Percentiles rank a stretch among this genome's conserved stretches.
Evolutionary conservation across 768 basidiomycete genomes (phyloP).

Genomic region (Calvatia gigantea): DNA sequence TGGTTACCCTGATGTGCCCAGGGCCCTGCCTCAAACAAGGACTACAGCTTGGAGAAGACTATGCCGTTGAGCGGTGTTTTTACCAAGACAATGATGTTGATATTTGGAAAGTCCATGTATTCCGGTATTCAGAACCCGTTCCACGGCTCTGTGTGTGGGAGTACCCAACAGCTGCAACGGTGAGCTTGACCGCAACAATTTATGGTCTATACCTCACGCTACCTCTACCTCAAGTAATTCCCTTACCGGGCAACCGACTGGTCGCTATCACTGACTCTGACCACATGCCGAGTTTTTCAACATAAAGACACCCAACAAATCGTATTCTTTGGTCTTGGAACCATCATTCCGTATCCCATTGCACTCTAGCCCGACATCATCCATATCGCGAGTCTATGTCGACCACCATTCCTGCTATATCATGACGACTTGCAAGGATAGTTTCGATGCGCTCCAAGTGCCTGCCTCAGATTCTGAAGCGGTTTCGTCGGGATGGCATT

Average conservation of each 20-base stretch:
- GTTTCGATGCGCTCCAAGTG: neutral
- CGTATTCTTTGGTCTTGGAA: neutral
- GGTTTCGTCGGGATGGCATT: neutral
- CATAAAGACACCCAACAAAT: neutral
- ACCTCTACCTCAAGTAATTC: neutral
- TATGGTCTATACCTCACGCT: neutral
- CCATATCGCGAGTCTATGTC: neutral
- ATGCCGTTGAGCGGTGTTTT: neutral
- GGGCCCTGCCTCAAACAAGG: neutral
- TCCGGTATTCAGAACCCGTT: neutral
- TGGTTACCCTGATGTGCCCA: neutral
- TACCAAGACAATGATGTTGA: neutral
- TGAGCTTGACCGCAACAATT: neutral
- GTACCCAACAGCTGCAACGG: neutral
- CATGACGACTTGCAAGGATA: neutral
- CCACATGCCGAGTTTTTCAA: neutral
- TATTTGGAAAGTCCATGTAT: neutral
- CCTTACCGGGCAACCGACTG: neutral
- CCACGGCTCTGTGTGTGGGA: neutral
- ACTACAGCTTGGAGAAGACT: neutral
- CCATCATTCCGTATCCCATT: neutral
- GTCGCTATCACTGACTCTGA: neutral
- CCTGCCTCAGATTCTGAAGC: neutral
- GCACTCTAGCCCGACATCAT: neutral
- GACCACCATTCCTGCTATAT: neutral